These are phyloP conservation scores for Podospora pseudoanserina DNA, from an alignment of 495 filamentous ascomycete genomes.

Conservation along the genomic window DNA sequence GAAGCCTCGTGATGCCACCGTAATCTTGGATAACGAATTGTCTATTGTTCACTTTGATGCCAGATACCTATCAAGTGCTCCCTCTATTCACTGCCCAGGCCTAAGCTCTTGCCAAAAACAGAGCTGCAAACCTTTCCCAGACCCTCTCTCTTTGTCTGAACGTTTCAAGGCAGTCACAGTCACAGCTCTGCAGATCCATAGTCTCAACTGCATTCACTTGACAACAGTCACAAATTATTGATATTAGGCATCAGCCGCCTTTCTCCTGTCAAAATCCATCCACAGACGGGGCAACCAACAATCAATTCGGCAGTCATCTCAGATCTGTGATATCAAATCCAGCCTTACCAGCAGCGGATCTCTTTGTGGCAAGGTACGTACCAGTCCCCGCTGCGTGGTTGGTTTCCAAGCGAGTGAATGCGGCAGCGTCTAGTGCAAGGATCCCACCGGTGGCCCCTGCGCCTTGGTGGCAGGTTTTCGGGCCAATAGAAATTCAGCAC, in stretches of 20 bases:
- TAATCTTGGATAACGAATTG: not conserved
- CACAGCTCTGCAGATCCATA: not conserved
- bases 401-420: constrained; percentile 5
- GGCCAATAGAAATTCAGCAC: constrained; percentile 33
- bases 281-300: not conserved
- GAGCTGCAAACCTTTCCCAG: not conserved
- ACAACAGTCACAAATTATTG: constrained; percentile 1
- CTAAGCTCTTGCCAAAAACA: not conserved
- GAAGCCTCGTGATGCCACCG: not conserved
- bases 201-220: not conserved
- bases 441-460: constrained; percentile 25
- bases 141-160: not conserved
- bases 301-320: not conserved
- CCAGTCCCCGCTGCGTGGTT: constrained; percentile 15
- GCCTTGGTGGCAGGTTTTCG: constrained; percentile 19
- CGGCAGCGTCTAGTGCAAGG: constrained; percentile 11
- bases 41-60: not conserved
- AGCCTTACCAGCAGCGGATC: constrained; percentile 15
- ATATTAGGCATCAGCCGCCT: not conserved
- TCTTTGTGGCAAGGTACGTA: constrained; percentile 16
- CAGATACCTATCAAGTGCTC: not conserved
- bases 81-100: not conserved
- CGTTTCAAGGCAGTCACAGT: not conserved
- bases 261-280: not conserved
- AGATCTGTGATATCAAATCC: constrained; percentile 3